Evolutionary conservation across 306 rosid species (phyloP), one percentile per base, ranked within the genome.

Genomic region (Glycine latifolia): DNA sequence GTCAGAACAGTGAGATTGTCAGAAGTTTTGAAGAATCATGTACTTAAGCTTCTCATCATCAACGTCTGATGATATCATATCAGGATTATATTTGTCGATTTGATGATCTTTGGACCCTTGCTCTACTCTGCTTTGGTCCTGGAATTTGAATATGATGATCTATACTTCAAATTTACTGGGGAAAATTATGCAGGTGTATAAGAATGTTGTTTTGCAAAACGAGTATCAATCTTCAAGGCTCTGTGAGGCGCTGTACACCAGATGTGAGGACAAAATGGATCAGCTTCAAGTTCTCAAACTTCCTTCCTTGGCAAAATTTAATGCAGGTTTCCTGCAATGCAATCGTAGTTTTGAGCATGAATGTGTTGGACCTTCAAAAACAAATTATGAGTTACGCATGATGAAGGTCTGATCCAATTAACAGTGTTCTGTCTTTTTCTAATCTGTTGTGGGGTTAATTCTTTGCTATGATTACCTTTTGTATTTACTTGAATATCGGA

Each of bases 271-370:
- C 78, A 75, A 82, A 78, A 93, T 95, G 99, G 99, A 95, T 83
- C 93, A 91, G 41, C 98, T 93, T 77, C 99, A 95, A 89, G 91
- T 83, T 83, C 97, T 95, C 55, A 87, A 88, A 81, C 99, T 95
- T 79, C 99, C 99, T 43, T 90, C 97, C 79, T 89, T 95, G 97
- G 97, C 99, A 44, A 95, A 95, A 83, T 95, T 95, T 70, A 90
- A 93, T 84, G 99, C 97, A 66, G 98, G 98, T 80, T 89, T 93
- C 87, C 79, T 87, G 81, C 92, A 87, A 47, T 93, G 99, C 94
- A 93, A 90, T 82, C 87, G 26, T 79, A 93, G 97, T 88, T 93
- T 95, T 76, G 94, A 85, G 84, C 85, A 9, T 4, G 86, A 90
- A 82, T 93, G 98, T 77, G 82, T 95, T 86, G 99, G 99, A 77